phyloP scores from a whole-genome alignment of 2,329 filamentous ascomycete species.

The Clonostachys chloroleuca region DNA sequence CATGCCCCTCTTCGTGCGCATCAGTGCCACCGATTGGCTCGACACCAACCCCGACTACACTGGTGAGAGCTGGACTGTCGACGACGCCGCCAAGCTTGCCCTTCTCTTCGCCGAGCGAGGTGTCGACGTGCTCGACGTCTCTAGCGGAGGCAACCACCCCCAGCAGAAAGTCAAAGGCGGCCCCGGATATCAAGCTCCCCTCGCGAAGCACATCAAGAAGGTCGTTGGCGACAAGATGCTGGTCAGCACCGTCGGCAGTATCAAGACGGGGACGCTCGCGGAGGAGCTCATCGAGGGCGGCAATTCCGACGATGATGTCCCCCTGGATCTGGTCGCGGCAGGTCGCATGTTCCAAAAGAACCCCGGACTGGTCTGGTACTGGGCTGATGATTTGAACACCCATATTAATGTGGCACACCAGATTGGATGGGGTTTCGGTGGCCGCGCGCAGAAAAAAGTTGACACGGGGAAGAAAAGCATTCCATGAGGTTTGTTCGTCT shows the following conservation, averaged over 20 bases:
- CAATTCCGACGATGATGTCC: slow-evolving; percentile 23
- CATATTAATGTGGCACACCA: slow-evolving; percentile 44
- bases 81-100: slow-evolving; percentile 61
- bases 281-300: slow-evolving; percentile 39
- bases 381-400: slow-evolving; percentile 47
- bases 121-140: slow-evolving; percentile 73
- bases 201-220: slow-evolving; percentile 67
- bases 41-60: slow-evolving; percentile 50
- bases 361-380: slow-evolving; percentile 49
- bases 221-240: slow-evolving; percentile 57
- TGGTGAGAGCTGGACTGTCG: slow-evolving; percentile 61
- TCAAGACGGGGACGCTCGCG: slow-evolving; percentile 35
- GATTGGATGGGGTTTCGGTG: slow-evolving; percentile 51
- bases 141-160: slow-evolving; percentile 60
- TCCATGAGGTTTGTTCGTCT: too few relatives aligned
- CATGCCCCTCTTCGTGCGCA: slow-evolving; percentile 70
- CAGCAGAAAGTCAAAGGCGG: slow-evolving; percentile 51
- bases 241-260: slow-evolving; percentile 43
- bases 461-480: too few relatives aligned
- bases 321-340: slow-evolving; percentile 42
- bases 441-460: slow-evolving; percentile 14
- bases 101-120: slow-evolving; percentile 58
- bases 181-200: slow-evolving; percentile 66
- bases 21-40: slow-evolving; percentile 75
- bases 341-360: slow-evolving; percentile 56